phyloP scores from a whole-genome alignment of 352 stramenopile species.

The Peronospora destructor region DNA sequence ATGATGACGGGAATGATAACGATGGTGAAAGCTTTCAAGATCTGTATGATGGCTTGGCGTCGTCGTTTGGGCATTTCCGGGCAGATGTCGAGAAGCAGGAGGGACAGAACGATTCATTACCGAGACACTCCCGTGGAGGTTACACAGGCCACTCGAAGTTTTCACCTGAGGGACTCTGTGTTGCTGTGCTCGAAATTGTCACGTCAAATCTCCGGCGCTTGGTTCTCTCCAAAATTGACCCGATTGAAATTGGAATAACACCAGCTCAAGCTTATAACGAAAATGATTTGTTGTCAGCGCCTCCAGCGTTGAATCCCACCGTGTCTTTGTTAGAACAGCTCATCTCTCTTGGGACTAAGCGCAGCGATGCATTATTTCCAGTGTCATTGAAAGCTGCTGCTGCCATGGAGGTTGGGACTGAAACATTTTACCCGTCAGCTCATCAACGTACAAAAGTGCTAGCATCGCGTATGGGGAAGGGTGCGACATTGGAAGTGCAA shows the following conservation, averaged over 20 bases:
- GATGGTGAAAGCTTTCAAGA: conserved; percentile 4
- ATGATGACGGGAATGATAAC: not conserved
- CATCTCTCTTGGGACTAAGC: conserved; percentile 74
- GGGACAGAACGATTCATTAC: not conserved
- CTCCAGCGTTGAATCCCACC: conserved; percentile 56
- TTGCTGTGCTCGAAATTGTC: conserved; percentile 67
- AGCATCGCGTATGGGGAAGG: conserved; percentile 76
- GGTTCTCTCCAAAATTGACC: conserved; percentile 72
- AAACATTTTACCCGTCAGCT: conserved; percentile 82
- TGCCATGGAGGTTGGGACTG: conserved; percentile 78
- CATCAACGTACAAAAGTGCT: conserved; percentile 76
- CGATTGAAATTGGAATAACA: conserved; percentile 62
- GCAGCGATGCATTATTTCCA: conserved; percentile 69
- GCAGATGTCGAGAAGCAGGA: conserved; percentile 1
- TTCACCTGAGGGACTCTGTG: conserved; percentile 58
- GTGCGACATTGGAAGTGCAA: conserved; percentile 78
- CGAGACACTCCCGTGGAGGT: conserved; percentile 2
- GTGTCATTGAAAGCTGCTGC: conserved; percentile 80
- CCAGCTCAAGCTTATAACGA: conserved; percentile 31
- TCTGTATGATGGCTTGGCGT: conserved; percentile 22
- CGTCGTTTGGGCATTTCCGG: conserved; percentile 21
- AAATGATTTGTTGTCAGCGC: conserved; percentile 44
- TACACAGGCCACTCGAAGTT: conserved; percentile 14
- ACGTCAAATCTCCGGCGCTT: conserved; percentile 77
- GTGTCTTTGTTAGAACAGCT: conserved; percentile 64